Evolutionary conservation across 2,329 filamentous ascomycete genomes (phyloP).

Genomic region (Exophiala bonariae): DNA sequence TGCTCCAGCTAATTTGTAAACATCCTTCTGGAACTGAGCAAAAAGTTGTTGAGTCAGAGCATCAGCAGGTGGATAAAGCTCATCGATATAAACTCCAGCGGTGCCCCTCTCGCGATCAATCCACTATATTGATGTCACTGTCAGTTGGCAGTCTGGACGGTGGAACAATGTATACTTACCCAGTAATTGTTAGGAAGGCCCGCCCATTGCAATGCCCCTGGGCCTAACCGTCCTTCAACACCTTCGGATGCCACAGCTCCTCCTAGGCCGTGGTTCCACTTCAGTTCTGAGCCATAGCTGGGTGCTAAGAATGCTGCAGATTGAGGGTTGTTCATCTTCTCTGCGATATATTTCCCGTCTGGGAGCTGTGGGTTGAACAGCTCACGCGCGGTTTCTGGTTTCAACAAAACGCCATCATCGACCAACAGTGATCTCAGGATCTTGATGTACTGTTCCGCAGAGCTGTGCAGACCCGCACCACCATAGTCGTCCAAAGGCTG

Average conservation of each 20-base stretch:
- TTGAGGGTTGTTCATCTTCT: neutral
- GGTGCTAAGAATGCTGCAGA: neutral
- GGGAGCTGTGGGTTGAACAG: slow-evolving; percentile 11
- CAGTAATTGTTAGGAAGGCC: slow-evolving; percentile 1
- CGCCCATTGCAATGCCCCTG: neutral
- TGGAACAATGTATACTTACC: neutral
- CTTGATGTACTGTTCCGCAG: slow-evolving; percentile 30
- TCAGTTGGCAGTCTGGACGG: neutral
- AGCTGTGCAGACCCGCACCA: slow-evolving; percentile 43
- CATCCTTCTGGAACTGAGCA: slow-evolving; percentile 5
- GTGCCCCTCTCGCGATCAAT: slow-evolving; percentile 6
- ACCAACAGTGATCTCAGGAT: slow-evolving; percentile 30
- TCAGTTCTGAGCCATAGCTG: neutral
- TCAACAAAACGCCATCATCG: slow-evolving; percentile 33
- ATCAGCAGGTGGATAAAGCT: slow-evolving; percentile 4
- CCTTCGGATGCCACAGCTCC: neutral
- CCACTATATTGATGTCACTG: no score
- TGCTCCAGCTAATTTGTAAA: slow-evolving; percentile 7
- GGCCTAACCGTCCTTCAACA: neutral
- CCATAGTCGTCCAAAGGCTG: slow-evolving; percentile 41
- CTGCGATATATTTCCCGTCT: neutral
- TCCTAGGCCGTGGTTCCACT: slow-evolving; percentile 1
- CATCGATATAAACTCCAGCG: neutral
- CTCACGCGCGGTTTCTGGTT: slow-evolving; percentile 17
- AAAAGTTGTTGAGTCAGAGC: neutral